phyloP scores from a whole-genome alignment of 225 moss, liverwort and hornwort species.

The Straminergon stramineum region DNA sequence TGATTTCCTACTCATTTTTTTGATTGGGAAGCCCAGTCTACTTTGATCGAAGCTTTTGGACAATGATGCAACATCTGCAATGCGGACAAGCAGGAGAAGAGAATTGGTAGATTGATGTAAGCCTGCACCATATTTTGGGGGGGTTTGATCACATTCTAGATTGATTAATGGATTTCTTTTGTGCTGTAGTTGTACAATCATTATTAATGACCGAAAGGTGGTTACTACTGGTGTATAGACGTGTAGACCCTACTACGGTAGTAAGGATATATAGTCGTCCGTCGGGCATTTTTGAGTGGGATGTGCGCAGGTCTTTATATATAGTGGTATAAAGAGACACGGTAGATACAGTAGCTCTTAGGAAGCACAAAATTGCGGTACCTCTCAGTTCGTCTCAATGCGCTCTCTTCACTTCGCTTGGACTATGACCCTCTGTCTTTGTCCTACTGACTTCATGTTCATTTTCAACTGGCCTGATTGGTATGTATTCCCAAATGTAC shows the following conservation, averaged over 20 bases:
- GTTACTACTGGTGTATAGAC: conserved; percentile 3
- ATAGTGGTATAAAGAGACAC: not conserved
- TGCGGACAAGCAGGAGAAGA: not conserved
- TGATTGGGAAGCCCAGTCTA: conserved; percentile 70
- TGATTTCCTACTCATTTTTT: conserved; percentile 71
- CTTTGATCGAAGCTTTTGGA: not conserved
- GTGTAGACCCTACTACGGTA: not conserved
- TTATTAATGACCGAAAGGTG: not conserved
- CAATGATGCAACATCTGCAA: not conserved
- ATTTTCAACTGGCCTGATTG: not conserved
- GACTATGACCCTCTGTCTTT: not conserved
- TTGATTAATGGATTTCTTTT: not conserved
- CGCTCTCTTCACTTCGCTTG: not conserved
- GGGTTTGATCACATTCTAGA: not conserved
- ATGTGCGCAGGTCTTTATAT: not conserved
- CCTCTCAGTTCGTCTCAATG: not conserved
- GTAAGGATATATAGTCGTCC: not conserved
- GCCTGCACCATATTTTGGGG: conserved; percentile 8
- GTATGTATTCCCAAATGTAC: not conserved
- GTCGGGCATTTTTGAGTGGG: not conserved
- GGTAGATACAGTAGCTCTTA: not conserved
- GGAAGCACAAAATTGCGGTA: not conserved
- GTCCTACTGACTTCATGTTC: not conserved
- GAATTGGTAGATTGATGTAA: not conserved
- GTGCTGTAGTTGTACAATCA: conserved; percentile 12